Conservation (phyloP, 78 protist species). For the Cyanophora paradoxa region DNA sequence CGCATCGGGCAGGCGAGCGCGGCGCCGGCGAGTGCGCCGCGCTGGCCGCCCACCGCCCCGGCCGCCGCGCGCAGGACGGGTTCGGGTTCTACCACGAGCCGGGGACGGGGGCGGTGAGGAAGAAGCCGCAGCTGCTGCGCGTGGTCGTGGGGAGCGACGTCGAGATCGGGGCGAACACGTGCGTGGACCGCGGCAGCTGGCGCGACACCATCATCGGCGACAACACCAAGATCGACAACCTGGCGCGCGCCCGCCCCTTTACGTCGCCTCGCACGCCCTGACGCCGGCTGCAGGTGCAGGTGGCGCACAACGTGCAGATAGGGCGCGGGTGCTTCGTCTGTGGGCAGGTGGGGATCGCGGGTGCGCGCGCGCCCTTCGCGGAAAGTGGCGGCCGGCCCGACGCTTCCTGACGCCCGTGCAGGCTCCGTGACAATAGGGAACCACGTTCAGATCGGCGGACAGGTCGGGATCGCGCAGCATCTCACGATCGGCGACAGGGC, state of each 20-base stretch:
- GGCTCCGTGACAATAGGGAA: too few species aligned
- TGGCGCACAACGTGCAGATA: background rate
- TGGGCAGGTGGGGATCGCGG: too few species aligned
- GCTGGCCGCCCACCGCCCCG: background rate
- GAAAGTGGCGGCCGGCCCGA: too few species aligned
- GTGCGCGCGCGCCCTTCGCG: too few species aligned
- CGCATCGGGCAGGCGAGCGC: too few species aligned
- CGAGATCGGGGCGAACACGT: background rate
- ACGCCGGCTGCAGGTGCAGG: too few species aligned
- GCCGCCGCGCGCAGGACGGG: background rate
- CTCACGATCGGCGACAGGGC: background rate
- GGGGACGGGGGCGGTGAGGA: background rate
- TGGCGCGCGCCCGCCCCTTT: too few species aligned
- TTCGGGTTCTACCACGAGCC: background rate
- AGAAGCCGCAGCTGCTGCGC: background rate
- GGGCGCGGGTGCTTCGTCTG: too few species aligned
- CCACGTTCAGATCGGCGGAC: background rate
- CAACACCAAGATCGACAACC: background rate
- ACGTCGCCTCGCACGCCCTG: too few species aligned
- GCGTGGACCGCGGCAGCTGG: conserved; percentile 10
- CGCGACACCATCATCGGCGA: background rate
- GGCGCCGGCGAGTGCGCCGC: background rate
- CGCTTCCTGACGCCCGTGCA: too few species aligned
- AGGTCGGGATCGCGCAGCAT: background rate
- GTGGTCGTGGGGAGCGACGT: background rate